Evolutionary conservation across 345 rosid genomes (phyloP), one percentile per base, ranked within the genome.

Genomic region (thale cress (Arabidopsis thaliana)): DNA sequence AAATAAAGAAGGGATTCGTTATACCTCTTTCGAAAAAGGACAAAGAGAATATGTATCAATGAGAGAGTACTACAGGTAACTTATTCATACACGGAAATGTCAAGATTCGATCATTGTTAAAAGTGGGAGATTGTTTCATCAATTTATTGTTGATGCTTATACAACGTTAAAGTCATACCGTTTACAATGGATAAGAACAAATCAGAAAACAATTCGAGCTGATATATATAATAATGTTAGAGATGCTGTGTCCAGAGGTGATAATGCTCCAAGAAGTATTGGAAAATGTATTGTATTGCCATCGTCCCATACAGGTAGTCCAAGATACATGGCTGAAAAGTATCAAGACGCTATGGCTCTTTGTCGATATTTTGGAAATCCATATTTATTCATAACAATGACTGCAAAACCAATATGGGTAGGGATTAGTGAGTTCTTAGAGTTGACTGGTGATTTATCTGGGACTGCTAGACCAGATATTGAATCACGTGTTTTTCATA

Each of bases 281-380:
- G 44, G 41, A 5, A 66, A 22, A 49, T 8, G 42, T 0, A 28
- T 32, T 0, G 9, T 66, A 0, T 22, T 66, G 8, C 58, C 60
- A 28, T 48, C 72, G 3, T 52, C 61, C 0, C 38, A 46, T 51
- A 66, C 48, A 0, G 57, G 59, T 0, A 30, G 56, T 3, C 72
- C 61, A 16, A 9, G 61, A 37, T 67, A 67, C 2, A 52, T 52
- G 61, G 20, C 44, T 8, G 28, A 67, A 14, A 36, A 40, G 13
- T 67, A 67, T 34, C 72, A 67, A 16, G 59, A 67, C 16, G 72
- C 46, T 33, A 67, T 67, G 58, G 36, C 72, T 3, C 23, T 68
- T 14, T 52, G 61, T 34, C 13, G 62, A 2, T 52, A 13, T 56
- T 25, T 2, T 36, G 46, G 49, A 6, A 52, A 68, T 12, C 50